Evolutionary conservation across 306 rosid genomes (phyloP).

Genomic region (Gynostemma pentaphyllum): DNA sequence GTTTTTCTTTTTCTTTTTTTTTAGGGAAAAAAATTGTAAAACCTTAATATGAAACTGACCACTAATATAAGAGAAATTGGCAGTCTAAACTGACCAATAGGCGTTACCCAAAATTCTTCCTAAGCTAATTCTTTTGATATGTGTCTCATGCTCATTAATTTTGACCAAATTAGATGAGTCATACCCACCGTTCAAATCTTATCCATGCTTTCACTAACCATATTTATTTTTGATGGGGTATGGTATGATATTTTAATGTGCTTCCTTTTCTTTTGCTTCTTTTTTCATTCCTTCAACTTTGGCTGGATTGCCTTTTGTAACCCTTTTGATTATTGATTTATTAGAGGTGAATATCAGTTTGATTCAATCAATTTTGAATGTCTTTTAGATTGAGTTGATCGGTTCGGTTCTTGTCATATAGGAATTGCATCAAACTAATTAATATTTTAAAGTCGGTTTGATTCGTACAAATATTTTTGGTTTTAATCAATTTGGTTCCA

Average conservation of each 20-base stretch:
- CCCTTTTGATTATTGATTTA: too few relatives aligned
- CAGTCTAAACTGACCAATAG: background rate
- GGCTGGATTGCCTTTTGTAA: too few relatives aligned
- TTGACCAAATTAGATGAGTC: constrained; percentile 21
- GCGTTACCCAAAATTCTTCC: background rate
- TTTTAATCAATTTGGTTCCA: too few relatives aligned
- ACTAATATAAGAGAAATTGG: background rate
- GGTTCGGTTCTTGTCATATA: too few relatives aligned
- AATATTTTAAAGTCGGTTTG: too few relatives aligned
- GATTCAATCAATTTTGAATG: too few relatives aligned
- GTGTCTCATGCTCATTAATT: background rate
- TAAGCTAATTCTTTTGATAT: background rate
- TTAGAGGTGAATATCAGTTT: too few relatives aligned
- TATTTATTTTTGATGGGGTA: constrained; percentile 19
- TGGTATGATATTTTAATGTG: background rate
- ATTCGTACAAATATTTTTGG: too few relatives aligned
- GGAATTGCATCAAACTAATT: too few relatives aligned
- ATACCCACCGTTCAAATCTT: constrained; percentile 19
- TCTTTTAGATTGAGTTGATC: too few relatives aligned
- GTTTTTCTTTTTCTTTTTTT: background rate
- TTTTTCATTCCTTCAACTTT: background rate
- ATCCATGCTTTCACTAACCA: constrained; percentile 13
- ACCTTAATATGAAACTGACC: background rate
- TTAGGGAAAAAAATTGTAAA: background rate
- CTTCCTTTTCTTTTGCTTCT: background rate